phyloP scores from a whole-genome alignment of 345 rosid genomes.

The Noccaea bulbosa region DNA sequence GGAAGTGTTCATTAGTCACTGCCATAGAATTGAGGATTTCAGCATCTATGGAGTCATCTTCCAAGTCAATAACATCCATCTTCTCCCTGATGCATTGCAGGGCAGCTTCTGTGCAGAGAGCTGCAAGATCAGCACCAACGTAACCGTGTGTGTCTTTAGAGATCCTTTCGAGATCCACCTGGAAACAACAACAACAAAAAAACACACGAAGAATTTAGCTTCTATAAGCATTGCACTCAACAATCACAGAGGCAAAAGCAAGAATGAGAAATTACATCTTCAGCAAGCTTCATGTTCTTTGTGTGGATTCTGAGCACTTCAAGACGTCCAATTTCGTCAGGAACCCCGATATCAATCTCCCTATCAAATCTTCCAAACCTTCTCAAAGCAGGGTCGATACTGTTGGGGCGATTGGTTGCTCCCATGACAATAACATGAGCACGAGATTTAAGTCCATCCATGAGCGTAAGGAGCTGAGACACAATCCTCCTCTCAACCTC shows the following conservation, averaged over 20 bases:
- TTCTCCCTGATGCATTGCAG: conserved; percentile 98
- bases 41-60: conserved; percentile 96
- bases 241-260: conserved; percentile 13
- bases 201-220: conserved; percentile 14
- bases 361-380: conserved; percentile 96
- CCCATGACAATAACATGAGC: conserved; percentile 98
- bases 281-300: conserved; percentile 97
- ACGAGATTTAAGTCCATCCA: conserved; percentile 95
- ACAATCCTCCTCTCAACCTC: conserved; percentile 99
- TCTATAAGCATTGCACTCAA: conserved; percentile 10
- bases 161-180: conserved; percentile 96
- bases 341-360: conserved; percentile 96
- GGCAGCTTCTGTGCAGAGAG: conserved; percentile 96
- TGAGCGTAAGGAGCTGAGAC: conserved; percentile 89
- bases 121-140: conserved; percentile 99
- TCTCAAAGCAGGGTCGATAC: conserved; percentile 93
- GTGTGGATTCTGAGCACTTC: conserved; percentile 98
- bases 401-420: conserved; percentile 98
- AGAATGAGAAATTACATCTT: conserved; percentile 54
- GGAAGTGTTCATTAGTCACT: conserved; percentile 90
- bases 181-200: conserved; percentile 19
- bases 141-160: conserved; percentile 96
- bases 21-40: conserved; percentile 97
- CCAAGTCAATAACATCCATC: conserved; percentile 98
- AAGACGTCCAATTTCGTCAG: conserved; percentile 97